A percentile compares a stretch with the other conserved stretches of the same genome.
phyloP scores from a whole-genome alignment of 2,329 filamentous ascomycete genomes.

The Neoascochyta sp. region DNA sequence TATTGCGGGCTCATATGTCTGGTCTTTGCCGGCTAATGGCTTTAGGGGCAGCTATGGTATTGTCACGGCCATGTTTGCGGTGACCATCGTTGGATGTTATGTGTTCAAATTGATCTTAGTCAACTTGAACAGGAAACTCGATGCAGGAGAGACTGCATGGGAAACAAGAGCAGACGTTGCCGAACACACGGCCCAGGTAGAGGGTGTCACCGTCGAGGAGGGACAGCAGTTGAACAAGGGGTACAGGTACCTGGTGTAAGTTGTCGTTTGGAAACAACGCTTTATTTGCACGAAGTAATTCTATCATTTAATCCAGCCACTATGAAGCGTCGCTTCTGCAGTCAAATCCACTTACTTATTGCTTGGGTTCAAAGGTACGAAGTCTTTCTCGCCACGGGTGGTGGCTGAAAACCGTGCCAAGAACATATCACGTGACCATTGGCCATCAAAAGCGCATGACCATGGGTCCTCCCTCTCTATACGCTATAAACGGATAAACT shows the following conservation, averaged over 20 bases:
- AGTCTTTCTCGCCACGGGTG: too few species aligned
- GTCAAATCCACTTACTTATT: too few species aligned
- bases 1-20: constrained; percentile 59
- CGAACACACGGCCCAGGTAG: constrained; percentile 27
- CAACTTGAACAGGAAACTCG: constrained; percentile 31
- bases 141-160: constrained; percentile 29
- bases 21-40: constrained; percentile 57
- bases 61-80: constrained; percentile 61
- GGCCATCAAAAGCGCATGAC: too few species aligned
- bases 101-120: constrained; percentile 28
- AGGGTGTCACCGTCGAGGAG: constrained; percentile 29
- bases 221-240: constrained; percentile 25
- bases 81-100: constrained; percentile 53
- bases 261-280: constrained; percentile 15
- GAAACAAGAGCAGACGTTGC: constrained; percentile 26
- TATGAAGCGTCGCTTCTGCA: too few species aligned
- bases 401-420: too few species aligned
- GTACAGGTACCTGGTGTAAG: constrained; percentile 33
- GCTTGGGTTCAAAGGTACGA: too few species aligned
- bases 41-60: constrained; percentile 64
- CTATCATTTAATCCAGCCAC: too few species aligned
- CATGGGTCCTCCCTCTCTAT: too few species aligned
- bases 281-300: too few species aligned
- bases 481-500: too few species aligned
- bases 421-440: too few species aligned